Conservation (phyloP, 345 rosid species). For the Litchi chinensis region DNA sequence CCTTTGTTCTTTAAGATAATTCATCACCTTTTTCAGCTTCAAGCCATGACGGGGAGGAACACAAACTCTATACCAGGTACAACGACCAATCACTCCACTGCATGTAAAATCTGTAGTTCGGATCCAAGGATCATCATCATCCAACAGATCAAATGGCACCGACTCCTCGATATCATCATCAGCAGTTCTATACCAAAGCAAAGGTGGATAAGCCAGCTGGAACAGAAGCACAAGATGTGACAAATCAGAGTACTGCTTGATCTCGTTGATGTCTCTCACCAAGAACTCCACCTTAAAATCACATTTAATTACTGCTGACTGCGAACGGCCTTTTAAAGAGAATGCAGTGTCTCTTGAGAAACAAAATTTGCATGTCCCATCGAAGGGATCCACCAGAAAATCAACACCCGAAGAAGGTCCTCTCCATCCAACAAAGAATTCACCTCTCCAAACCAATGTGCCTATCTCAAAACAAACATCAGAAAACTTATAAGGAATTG, state of each 20-base stretch:
- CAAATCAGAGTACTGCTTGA: conserved; percentile 45
- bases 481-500: conserved; percentile 55
- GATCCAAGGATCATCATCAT: conserved; percentile 98
- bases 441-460: conserved; percentile 45
- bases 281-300: conserved; percentile 81
- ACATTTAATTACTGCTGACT: conserved; percentile 67
- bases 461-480: conserved; percentile 70
- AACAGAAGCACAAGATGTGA: conserved; percentile 52
- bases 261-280: conserved; percentile 64
- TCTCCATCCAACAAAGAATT: conserved; percentile 72
- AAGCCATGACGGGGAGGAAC: conserved; percentile 64
- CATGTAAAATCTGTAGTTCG: conserved; percentile 80
- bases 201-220: conserved; percentile 77
- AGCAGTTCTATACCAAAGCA: conserved; percentile 80
- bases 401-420: conserved; percentile 60
- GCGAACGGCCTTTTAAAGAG: conserved; percentile 48
- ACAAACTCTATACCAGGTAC: conserved; percentile 59
- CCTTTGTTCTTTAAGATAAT: conserved; percentile 53
- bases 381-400: conserved; percentile 88
- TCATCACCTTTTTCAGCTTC: conserved; percentile 53
- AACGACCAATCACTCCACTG: conserved; percentile 74
- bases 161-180: conserved; percentile 65
- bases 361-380: conserved; percentile 67
- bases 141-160: conserved; percentile 67
- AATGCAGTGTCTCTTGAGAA: conserved; percentile 67